These are phyloP conservation scores for Rhizopogon vulgaris DNA, from an alignment of 768 basidiomycete species.

Conservation along the genomic window DNA sequence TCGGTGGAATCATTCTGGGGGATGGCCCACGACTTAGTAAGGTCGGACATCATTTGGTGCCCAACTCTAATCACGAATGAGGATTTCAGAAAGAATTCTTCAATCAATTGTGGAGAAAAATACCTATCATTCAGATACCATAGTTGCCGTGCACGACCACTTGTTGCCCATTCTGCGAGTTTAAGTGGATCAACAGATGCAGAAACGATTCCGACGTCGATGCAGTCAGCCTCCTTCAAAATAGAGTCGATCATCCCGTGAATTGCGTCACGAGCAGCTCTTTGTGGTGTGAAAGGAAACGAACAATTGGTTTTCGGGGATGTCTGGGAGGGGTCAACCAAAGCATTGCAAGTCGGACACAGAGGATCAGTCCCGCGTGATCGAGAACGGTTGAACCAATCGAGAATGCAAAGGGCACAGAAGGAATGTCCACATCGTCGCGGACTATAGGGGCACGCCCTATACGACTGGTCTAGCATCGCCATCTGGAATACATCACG, in stretches of 20 bases:
- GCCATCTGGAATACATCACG: too few relatives aligned
- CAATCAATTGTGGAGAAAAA: conserved; percentile 19
- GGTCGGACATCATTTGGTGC: conserved; percentile 45
- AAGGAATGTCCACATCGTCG: conserved; percentile 63
- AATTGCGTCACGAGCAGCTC: conserved; percentile 46
- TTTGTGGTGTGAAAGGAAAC: conserved; percentile 63
- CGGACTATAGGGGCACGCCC: conserved; percentile 51
- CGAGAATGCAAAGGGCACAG: conserved; percentile 58
- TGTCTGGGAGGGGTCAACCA: conserved; percentile 46
- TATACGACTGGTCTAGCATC: conserved; percentile 7
- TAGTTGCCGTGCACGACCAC: conserved; percentile 43
- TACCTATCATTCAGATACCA: conserved; percentile 55
- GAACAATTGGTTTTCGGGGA: conserved; percentile 42
- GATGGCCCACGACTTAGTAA: conserved; percentile 40
- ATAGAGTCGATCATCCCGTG: conserved; percentile 47
- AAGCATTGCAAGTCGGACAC: conserved; percentile 55
- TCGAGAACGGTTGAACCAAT: conserved; percentile 63
- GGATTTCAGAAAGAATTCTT: neutral
- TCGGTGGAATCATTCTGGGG: too few relatives aligned
- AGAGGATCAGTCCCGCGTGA: conserved; percentile 33
- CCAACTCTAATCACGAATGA: conserved; percentile 35
- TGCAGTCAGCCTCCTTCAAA: conserved; percentile 29
- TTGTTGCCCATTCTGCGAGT: conserved; percentile 46
- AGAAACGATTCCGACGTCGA: conserved; percentile 18
- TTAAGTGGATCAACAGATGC: conserved; percentile 18